Base-by-base conservation (phyloP, 495 filamentous ascomycete genomes). In the Eremomyces bilateralis region DNA sequence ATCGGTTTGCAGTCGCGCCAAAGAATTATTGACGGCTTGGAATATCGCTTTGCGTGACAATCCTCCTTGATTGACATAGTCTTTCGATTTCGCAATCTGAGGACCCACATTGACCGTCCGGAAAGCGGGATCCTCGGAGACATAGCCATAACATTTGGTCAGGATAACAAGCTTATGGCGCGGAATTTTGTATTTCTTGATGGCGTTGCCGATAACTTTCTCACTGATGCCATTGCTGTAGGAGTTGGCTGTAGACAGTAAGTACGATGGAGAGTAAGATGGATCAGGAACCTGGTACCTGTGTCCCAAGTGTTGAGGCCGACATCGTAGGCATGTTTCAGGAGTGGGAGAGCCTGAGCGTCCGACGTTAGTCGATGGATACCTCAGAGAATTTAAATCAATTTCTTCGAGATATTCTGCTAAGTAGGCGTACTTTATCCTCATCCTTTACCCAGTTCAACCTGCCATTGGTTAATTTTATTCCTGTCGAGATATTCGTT, bases 51-150 rank as follows among this genome's bases (percentile, higher is more conserved):
- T 18, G 5, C 51, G 41, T 4, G 50, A 53, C 24, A 53, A 42
- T 17, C 51, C 50, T 13, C 50, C 45, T 33, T 58, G 57, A 36
- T 64, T 64, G 15, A 58, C 51, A 40, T 61, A 63, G 39, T 63
- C 60, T 32, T 56, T 55, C 42, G 44, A 10, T 53, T 40, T 19
- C 53, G 40, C 15, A 4, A 35, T 35, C 30, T 32, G 6, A 5
- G 10, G 33, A 11, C 6, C 6, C 12, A 21, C 20, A 4, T 22
- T 4, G 33, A 35, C 10, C 17, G 11, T 4, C 8, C 49, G 20
- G 10, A 22, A 22, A 34, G 35, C 38, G 1, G 52, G 43, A 3
- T 54, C 45, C 31, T 62, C 56, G 29, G 45, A 46, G 15, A 56
- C 52, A 4, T 52, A 52, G 19, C 42, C 52, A 27, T 27, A 59